A percentile compares a stretch with the other conserved stretches of the same genome.
Evolutionary conservation across 2,329 filamentous ascomycete species (phyloP).

Genomic region (Colletotrichum navitas): DNA sequence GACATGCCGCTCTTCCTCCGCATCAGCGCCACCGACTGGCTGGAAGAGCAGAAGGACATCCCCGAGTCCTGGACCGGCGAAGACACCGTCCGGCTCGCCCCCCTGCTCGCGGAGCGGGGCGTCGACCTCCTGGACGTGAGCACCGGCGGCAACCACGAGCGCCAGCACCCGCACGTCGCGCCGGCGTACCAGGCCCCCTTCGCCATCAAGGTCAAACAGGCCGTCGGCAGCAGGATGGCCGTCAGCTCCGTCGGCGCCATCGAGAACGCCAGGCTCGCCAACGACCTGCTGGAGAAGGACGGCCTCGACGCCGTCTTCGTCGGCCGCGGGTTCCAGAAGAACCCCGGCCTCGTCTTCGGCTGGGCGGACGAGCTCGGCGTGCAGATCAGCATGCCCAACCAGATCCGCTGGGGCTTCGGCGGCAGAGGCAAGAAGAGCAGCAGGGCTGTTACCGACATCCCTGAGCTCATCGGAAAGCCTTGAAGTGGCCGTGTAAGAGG

Average conservation of each 20-base stretch:
- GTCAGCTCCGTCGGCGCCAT: conserved; percentile 63
- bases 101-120: conserved; percentile 71
- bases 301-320: conserved; percentile 60
- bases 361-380: conserved; percentile 64
- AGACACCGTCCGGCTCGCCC: conserved; percentile 73
- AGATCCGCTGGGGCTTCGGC: conserved; percentile 67
- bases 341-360: conserved; percentile 63
- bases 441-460: not conserved
- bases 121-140: conserved; percentile 80
- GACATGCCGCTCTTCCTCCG: conserved; percentile 79
- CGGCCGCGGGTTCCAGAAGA: conserved; percentile 65
- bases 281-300: conserved; percentile 56
- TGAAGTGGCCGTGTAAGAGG: not conserved
- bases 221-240: conserved; percentile 71
- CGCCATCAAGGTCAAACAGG: conserved; percentile 74
- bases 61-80: conserved; percentile 75
- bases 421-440: conserved; percentile 49
- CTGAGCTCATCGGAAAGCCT: not conserved
- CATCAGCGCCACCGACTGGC: conserved; percentile 80
- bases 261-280: conserved; percentile 55
- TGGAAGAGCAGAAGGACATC: conserved; percentile 69
- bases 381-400: conserved; percentile 59
- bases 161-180: conserved; percentile 65
- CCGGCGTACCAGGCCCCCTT: conserved; percentile 76
- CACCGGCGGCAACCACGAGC: conserved; percentile 70